Conservation (phyloP, 495 filamentous ascomycete species). For the Xylaria scruposa region DNA sequence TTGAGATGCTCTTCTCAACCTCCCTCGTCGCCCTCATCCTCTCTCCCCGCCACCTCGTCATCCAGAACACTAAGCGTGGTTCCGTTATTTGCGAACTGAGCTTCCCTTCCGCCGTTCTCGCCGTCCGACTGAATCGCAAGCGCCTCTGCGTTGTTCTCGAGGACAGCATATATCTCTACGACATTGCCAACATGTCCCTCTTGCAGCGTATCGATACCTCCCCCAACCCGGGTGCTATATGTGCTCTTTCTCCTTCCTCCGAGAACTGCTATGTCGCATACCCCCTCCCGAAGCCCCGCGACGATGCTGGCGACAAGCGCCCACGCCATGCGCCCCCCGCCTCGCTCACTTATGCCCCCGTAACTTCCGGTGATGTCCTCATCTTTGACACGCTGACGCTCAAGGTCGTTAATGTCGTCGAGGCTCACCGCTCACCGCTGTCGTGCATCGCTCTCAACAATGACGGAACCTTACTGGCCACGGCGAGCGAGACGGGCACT, state of each 20-base stretch:
- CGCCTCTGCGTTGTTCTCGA: constrained; percentile 91
- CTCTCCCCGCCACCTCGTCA: constrained; percentile 87
- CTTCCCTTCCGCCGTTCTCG: constrained; percentile 91
- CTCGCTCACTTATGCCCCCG: constrained; percentile 68
- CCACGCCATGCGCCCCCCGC: constrained; percentile 88
- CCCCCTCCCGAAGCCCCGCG: constrained; percentile 81
- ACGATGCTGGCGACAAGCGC: constrained; percentile 60
- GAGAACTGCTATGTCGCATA: constrained; percentile 95
- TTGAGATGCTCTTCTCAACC: constrained; percentile 99
- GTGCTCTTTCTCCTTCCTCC: constrained; percentile 90
- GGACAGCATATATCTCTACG: constrained; percentile 95
- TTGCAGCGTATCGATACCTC: constrained; percentile 90
- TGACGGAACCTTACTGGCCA: constrained; percentile 92
- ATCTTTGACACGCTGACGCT: constrained; percentile 87
- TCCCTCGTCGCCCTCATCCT: constrained; percentile 94
- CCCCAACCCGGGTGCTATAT: constrained; percentile 89
- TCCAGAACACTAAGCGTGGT: constrained; percentile 96
- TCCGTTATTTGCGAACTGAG: constrained; percentile 99
- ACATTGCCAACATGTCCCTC: constrained; percentile 97
- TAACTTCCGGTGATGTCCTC: constrained; percentile 90
- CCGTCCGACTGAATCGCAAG: constrained; percentile 92
- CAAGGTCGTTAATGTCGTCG: constrained; percentile 90
- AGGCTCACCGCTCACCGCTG: constrained; percentile 92
- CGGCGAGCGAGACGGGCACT: constrained; percentile 95
- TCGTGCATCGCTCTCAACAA: constrained; percentile 88